Evolutionary conservation across 768 basidiomycete genomes (phyloP).

Genomic region (Gloeopeniophorella convolvens): DNA sequence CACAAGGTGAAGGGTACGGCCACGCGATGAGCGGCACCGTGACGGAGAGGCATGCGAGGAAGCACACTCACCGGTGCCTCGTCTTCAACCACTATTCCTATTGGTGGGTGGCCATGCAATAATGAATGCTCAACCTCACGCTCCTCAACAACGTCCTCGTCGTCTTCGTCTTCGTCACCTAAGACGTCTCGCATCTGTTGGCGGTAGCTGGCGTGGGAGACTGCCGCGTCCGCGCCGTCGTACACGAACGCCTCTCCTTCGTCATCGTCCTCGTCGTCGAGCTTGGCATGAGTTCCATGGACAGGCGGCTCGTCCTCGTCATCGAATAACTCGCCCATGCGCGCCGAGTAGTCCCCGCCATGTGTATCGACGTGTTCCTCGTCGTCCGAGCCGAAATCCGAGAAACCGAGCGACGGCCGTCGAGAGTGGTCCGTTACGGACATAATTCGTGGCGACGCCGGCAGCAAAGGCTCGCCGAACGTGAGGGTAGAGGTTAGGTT

Average conservation of each 20-base stretch:
- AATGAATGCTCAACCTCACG: conserved; percentile 43
- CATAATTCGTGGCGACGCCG: conserved; percentile 13
- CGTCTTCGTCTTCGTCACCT: conserved; percentile 51
- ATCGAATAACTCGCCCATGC: conserved; percentile 61
- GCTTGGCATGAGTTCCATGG: neutral
- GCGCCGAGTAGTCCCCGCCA: conserved; percentile 55
- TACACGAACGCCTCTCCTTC: conserved; percentile 63
- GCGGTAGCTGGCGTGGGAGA: conserved; percentile 47
- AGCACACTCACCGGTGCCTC: conserved; percentile 28
- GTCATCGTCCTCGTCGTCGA: conserved; percentile 25
- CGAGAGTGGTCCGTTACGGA: conserved; percentile 3
- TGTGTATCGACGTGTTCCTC: conserved; percentile 37
- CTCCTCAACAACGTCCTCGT: conserved; percentile 30
- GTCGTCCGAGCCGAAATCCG: conserved; percentile 35
- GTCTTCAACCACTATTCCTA: neutral
- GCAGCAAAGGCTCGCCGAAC: no score
- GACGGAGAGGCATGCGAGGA: conserved; percentile 20
- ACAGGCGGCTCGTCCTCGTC: conserved; percentile 27
- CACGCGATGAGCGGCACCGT: conserved; percentile 24
- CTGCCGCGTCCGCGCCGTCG: conserved; percentile 56
- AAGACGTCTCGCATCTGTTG: conserved; percentile 69
- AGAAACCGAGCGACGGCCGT: conserved; percentile 28
- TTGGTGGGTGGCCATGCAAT: conserved; percentile 28
- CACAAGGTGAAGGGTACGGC: conserved; percentile 22
- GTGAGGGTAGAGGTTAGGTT: no score